These are phyloP conservation scores for Huntiella omanensis DNA, from an alignment of 2,329 filamentous ascomycete species.

Conservation along the genomic window DNA sequence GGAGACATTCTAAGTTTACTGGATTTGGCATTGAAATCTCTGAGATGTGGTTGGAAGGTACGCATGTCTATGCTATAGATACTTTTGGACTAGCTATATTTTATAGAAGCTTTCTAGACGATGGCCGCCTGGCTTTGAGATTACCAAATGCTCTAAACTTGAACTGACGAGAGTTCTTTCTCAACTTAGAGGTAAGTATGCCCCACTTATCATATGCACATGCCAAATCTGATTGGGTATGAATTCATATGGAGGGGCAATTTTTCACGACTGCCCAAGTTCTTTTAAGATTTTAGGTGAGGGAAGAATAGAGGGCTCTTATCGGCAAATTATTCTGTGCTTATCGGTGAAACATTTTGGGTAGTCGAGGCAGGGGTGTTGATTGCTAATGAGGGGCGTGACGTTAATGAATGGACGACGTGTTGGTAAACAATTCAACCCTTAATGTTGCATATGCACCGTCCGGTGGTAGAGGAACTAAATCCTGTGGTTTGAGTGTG, in stretches of 20 bases:
- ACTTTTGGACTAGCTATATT: constrained; percentile 4
- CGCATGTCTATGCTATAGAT: constrained; percentile 1
- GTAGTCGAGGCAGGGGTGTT: too few species aligned
- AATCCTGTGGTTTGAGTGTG: too few species aligned
- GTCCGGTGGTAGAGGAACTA: too few species aligned
- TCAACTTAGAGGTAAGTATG: neutral
- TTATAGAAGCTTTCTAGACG: neutral
- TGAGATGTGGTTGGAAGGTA: neutral
- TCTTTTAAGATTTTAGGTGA: neutral
- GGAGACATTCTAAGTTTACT: neutral
- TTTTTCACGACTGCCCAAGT: neutral
- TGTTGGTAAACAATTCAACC: too few species aligned
- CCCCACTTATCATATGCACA: neutral
- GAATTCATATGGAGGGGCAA: neutral
- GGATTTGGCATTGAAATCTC: neutral
- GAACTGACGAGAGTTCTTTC: neutral
- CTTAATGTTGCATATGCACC: too few species aligned
- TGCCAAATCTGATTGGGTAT: neutral
- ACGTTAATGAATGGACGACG: too few species aligned
- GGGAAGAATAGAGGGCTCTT: neutral
- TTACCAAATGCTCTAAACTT: constrained; percentile 24
- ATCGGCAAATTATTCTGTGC: neutral
- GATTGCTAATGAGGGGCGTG: too few species aligned
- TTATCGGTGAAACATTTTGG: neutral
- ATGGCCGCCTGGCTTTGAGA: neutral